phyloP scores from a whole-genome alignment of 768 basidiomycete genomes.

The Suillus subalutaceus region DNA sequence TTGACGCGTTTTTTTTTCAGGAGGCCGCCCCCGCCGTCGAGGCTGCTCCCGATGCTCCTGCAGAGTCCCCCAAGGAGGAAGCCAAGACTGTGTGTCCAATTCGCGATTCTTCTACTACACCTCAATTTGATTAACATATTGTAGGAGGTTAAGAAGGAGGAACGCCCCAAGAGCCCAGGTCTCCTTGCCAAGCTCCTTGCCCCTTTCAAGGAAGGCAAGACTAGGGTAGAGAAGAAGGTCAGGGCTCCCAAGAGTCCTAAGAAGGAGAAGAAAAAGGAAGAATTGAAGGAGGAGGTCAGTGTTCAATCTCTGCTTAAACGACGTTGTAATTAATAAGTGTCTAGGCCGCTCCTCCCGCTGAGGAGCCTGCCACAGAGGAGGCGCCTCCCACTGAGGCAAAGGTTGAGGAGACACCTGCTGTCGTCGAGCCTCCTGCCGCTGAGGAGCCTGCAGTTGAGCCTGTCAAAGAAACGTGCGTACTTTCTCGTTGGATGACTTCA shows the following conservation, averaged over 20 bases:
- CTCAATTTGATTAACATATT: slow-evolving; percentile 33
- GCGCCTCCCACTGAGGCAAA: slow-evolving; percentile 35
- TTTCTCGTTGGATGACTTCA: slow-evolving; percentile 3
- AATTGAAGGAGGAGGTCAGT: slow-evolving; percentile 50
- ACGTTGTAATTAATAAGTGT: slow-evolving; percentile 1
- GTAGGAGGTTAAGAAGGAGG: slow-evolving; percentile 66
- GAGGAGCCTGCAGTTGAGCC: slow-evolving; percentile 50
- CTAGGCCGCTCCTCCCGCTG: slow-evolving; percentile 33
- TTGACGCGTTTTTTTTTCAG: slow-evolving; percentile 26
- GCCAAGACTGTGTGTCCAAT: slow-evolving; percentile 37
- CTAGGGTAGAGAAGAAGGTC: slow-evolving; percentile 59
- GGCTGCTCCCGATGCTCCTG: slow-evolving; percentile 22
- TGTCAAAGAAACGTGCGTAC: slow-evolving; percentile 71
- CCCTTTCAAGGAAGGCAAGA: slow-evolving; percentile 64
- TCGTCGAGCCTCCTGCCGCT: slow-evolving; percentile 30
- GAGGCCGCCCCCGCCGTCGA: slow-evolving; percentile 36
- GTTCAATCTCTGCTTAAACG: background rate
- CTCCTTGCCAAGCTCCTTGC: slow-evolving; percentile 79
- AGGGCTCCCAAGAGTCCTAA: slow-evolving; percentile 74
- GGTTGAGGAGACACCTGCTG: slow-evolving; percentile 47
- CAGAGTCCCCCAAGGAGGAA: slow-evolving; percentile 44
- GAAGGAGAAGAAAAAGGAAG: slow-evolving; percentile 84
- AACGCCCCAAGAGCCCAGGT: slow-evolving; percentile 78
- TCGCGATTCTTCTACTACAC: slow-evolving; percentile 15
- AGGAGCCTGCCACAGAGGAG: slow-evolving; percentile 39